Conservation (phyloP, 1,139 yeast species). For the Zygosaccharomyces pseudobailii region DNA sequence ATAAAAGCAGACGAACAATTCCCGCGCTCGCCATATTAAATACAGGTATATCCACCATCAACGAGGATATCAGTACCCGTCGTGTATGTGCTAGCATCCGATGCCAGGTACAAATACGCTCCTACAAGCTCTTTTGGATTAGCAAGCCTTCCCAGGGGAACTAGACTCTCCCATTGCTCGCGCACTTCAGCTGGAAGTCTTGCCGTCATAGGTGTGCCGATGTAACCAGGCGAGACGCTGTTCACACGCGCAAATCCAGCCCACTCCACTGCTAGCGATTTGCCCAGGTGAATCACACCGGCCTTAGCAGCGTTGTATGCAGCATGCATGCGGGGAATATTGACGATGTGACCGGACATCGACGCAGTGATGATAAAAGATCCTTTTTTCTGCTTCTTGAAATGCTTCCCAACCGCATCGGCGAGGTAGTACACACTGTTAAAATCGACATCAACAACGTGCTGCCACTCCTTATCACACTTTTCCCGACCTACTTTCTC, state of each 20-base stretch:
- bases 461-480: slow-evolving; percentile 45
- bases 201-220: slow-evolving; percentile 65
- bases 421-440: slow-evolving; percentile 77
- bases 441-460: slow-evolving; percentile 64
- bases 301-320: slow-evolving; percentile 93
- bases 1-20: no score
- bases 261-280: slow-evolving; percentile 86
- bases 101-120: slow-evolving; percentile 79
- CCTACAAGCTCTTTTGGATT: slow-evolving; percentile 77
- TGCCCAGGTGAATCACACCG: slow-evolving; percentile 71
- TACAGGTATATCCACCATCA: slow-evolving; percentile 71
- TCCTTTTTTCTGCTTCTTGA: slow-evolving; percentile 66
- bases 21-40: background rate
- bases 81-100: slow-evolving; percentile 81
- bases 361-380: slow-evolving; percentile 82
- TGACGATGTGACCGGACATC: slow-evolving; percentile 86
- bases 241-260: slow-evolving; percentile 85
- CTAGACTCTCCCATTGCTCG: slow-evolving; percentile 61
- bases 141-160: slow-evolving; percentile 82
- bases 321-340: slow-evolving; percentile 83
- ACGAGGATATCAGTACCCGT: slow-evolving; percentile 79
- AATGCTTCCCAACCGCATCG: slow-evolving; percentile 63
- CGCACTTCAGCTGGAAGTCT: slow-evolving; percentile 51
- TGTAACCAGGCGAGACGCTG: slow-evolving; percentile 83
- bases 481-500: slow-evolving; percentile 39